Evolutionary conservation across 106 monocot species (phyloP), one percentile per base, ranked within the genome.

Genomic region (Dioscorea dumetorum): DNA sequence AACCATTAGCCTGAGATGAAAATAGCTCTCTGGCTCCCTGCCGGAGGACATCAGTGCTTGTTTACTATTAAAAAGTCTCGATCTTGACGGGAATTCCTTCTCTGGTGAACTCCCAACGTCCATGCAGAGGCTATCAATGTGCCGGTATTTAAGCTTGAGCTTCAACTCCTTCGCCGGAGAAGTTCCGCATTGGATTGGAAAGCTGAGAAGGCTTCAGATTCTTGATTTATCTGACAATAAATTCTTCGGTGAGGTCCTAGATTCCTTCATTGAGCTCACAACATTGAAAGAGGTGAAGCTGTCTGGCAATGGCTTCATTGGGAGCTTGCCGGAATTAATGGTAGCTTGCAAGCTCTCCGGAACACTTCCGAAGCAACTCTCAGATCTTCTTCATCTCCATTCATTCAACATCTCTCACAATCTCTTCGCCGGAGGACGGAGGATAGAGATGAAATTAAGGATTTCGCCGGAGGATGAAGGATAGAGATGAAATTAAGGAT

Each of bases 391-490:
- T 83, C 83, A 71, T 69, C 93, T 94, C 12, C 57, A 63, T 24
- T 54, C 35, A 23, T 94, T 94, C 73, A 94, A 94, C 71, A 78
- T 94, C 70, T 90, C 93, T 48, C 75, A 87, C 63, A 94, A 94
- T 50, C 73, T 61, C 24, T 79, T 94, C 63, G 73, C 86, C 0
- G 93, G 93, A n/a, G n/a, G n/a, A n/a, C n/a, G n/a, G n/a, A n/a
- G n/a, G n/a, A n/a, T n/a, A n/a, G n/a, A n/a, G n/a, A n/a, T n/a
- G n/a, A n/a, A n/a, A n/a, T n/a, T n/a, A n/a, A n/a, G n/a, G n/a
- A n/a, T n/a, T n/a, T n/a, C n/a, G n/a, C n/a, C n/a, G n/a, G n/a
- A n/a, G n/a, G n/a, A n/a, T n/a, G n/a, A n/a, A n/a, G n/a, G n/a
- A n/a, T n/a, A n/a, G n/a, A n/a, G n/a, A n/a, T n/a, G n/a, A n/a